Conservation (phyloP, 2,329 filamentous ascomycete genomes). For the Sporothrix globosa region DNA sequence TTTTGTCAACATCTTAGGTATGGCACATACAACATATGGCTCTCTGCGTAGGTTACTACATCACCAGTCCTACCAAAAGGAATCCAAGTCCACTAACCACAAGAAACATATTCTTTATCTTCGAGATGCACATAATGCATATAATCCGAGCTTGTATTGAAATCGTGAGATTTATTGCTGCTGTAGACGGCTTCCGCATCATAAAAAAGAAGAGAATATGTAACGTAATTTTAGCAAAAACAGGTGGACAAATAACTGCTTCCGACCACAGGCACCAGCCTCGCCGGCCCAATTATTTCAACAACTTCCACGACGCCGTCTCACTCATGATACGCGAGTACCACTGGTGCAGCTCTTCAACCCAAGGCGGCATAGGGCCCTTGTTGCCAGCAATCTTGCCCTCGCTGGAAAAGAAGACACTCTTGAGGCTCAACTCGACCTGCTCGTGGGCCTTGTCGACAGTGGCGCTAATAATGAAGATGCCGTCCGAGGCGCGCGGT, state of each 20-base stretch:
- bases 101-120: too few species aligned
- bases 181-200: background rate
- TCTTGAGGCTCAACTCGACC: conserved; percentile 68
- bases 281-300: conserved; percentile 32
- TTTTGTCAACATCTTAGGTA: too few species aligned
- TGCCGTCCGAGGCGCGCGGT: conserved; percentile 63
- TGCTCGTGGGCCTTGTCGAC: conserved; percentile 62
- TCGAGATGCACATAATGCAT: background rate
- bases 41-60: too few species aligned
- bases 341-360: conserved; percentile 46
- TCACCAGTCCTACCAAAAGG: too few species aligned
- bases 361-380: conserved; percentile 45
- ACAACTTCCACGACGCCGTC: conserved; percentile 46
- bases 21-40: too few species aligned
- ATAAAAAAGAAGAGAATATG: background rate
- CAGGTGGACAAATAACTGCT: background rate
- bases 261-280: background rate
- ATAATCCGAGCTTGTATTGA: background rate
- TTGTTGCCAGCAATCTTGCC: conserved; percentile 44
- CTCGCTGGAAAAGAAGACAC: conserved; percentile 58
- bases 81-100: too few species aligned
- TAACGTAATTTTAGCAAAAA: background rate
- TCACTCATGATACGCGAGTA: conserved; percentile 49
- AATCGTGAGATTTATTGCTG: conserved; percentile 13
- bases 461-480: conserved; percentile 66